A percentile compares a stretch with the other conserved stretches of the same genome.
phyloP scores from a whole-genome alignment of 2,329 filamentous ascomycete genomes.

The Botrytis aclada region DNA sequence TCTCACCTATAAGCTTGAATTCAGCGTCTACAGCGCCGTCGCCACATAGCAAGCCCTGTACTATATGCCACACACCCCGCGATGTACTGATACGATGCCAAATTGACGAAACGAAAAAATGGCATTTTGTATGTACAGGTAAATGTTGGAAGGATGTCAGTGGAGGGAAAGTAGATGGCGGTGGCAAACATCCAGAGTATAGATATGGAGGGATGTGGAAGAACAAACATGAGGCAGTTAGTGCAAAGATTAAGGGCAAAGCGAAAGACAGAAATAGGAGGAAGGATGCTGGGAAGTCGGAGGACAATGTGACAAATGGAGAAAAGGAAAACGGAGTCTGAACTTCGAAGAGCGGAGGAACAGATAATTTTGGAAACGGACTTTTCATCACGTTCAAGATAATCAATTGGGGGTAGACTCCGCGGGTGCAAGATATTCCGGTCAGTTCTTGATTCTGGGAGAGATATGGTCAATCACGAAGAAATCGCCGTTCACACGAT shows the following conservation, averaged over 20 bases:
- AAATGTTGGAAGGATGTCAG: slow-evolving; percentile 12
- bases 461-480: not conserved
- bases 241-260: slow-evolving; percentile 27
- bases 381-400: not conserved
- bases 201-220: slow-evolving; percentile 28
- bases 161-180: slow-evolving; percentile 20
- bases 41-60: slow-evolving; percentile 24
- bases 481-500: not conserved
- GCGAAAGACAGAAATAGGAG: slow-evolving; percentile 20
- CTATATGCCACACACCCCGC: slow-evolving; percentile 19
- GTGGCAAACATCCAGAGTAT: slow-evolving; percentile 15
- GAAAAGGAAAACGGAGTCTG: not conserved
- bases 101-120: slow-evolving; percentile 23
- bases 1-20: not conserved
- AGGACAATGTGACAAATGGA: not conserved
- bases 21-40: not conserved
- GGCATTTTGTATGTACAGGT: slow-evolving; percentile 24
- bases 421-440: not conserved
- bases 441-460: too few species aligned
- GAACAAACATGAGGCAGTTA: slow-evolving; percentile 26
- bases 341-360: not conserved
- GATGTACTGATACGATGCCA: slow-evolving; percentile 26
- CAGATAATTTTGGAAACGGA: not conserved
- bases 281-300: not conserved
- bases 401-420: not conserved